Base-by-base conservation (phyloP, 345 rosid genomes). In the Brassica incana region DNA sequence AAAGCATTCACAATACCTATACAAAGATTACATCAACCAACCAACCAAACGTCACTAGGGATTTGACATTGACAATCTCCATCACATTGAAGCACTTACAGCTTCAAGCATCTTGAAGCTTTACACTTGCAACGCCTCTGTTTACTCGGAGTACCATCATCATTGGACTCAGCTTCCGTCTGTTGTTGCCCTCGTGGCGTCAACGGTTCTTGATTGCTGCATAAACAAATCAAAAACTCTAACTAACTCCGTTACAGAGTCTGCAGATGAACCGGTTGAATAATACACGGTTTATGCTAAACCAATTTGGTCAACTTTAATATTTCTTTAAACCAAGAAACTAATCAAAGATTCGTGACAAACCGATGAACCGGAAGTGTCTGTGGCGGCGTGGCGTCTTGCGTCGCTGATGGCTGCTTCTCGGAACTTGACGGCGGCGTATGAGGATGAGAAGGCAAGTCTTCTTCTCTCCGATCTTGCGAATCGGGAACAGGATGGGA, bases 1-100 rank as follows among this genome's bases (percentile, higher is more conserved):
- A 85, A 92, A 92, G 87, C 97, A 95, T 81, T 90, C 97, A 40
- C 99, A 92, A 76, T 92, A 91, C 91, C 98, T 94, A 52, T 74
- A 77, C 61, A 7, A 54, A 14, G 0, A 43, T 30, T 4, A 75
- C 14, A 48, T 9, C 32, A 29, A 29, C 32, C 32, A 3, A 3
- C 32, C 32, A 50, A 72, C 56, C 4, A 23, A 23, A 29, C 4
- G 32, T 29, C 5, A 48, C 54, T 12, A 23, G 25, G 25, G 25
- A 23, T 23, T 23, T 23, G 25, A 23, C 25, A 23, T 23, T 23
- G 25, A 23, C 25, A 23, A 23, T 23, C 25, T 23, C 25, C 25
- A 23, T 23, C 25, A 23, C 2, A 23, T 23, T 23, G 25, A 23
- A 23, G 25, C 2, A 69, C 97, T 90, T 80, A 91, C 98, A 93